Conservation (phyloP, 352 stramenopile genomes). For the Phytophthora ohioensis region DNA sequence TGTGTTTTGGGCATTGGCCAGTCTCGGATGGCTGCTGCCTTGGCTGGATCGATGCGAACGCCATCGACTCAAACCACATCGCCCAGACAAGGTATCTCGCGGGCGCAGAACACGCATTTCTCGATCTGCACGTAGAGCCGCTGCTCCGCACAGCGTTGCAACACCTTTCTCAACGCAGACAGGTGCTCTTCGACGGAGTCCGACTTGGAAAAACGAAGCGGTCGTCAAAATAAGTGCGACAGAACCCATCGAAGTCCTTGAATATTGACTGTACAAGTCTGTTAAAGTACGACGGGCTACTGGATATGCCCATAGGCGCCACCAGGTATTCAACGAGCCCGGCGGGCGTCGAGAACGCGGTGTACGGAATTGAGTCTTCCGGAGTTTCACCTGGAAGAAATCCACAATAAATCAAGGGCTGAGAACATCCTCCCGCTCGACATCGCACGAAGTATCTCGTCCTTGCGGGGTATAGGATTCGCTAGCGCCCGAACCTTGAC, state of each 20-base stretch:
- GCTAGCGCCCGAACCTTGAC: neutral
- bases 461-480: neutral
- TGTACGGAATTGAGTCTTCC: slow-evolving; percentile 6
- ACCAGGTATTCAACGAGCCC: slow-evolving; percentile 3
- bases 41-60: slow-evolving; percentile 13
- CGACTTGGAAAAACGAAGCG: slow-evolving; percentile 2
- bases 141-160: slow-evolving; percentile 1
- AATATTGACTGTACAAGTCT: neutral
- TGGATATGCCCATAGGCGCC: slow-evolving; percentile 4
- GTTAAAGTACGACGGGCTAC: slow-evolving; percentile 12
- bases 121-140: slow-evolving; percentile 9
- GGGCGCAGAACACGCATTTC: slow-evolving; percentile 19
- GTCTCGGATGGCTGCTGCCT: slow-evolving; percentile 1
- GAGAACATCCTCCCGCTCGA: neutral
- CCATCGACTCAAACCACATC: neutral
- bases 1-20: neutral
- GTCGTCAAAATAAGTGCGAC: slow-evolving; percentile 13
- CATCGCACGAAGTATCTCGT: slow-evolving; percentile 10
- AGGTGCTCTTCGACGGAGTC: slow-evolving; percentile 8
- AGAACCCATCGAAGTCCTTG: neutral
- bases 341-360: slow-evolving; percentile 3
- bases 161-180: neutral
- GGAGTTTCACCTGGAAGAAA: neutral
- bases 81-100: slow-evolving; percentile 4
- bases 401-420: slow-evolving; percentile 2